Evolutionary conservation across 2,329 filamentous ascomycete genomes (phyloP).

Genomic region (Myrmaecium sp.): DNA sequence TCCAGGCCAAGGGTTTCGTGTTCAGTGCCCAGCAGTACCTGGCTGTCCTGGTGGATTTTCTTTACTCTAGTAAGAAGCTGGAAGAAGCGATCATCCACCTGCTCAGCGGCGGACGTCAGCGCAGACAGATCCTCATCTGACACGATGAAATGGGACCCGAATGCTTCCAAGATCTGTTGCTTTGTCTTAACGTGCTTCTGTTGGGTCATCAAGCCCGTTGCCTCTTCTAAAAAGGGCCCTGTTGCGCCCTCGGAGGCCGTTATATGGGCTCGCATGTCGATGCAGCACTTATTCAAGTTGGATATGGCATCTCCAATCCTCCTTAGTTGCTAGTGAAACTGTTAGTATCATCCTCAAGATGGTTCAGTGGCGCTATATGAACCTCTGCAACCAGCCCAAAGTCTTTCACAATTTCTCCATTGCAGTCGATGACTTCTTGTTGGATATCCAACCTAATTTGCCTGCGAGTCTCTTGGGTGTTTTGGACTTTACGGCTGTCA

Average conservation of each 20-base stretch:
- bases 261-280: constrained; percentile 65
- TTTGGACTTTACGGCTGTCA: constrained; percentile 53
- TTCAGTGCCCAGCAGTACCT: constrained; percentile 76
- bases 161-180: constrained; percentile 58
- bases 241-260: constrained; percentile 59
- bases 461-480: constrained; percentile 62
- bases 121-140: constrained; percentile 63
- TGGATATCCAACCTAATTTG: constrained; percentile 70
- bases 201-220: constrained; percentile 54
- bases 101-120: constrained; percentile 62
- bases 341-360: constrained; percentile 10
- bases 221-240: constrained; percentile 58
- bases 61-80: constrained; percentile 60
- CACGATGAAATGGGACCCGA: constrained; percentile 69
- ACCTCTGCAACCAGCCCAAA: constrained; percentile 84
- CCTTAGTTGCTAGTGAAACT: constrained; percentile 52
- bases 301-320: constrained; percentile 66
- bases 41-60: constrained; percentile 73
- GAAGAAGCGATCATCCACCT: constrained; percentile 78
- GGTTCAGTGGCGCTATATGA: constrained; percentile 5
- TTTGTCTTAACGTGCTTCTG: constrained; percentile 62
- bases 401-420: constrained; percentile 73
- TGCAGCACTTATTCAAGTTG: constrained; percentile 62
- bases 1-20: constrained; percentile 78
- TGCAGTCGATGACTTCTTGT: constrained; percentile 82